These are phyloP conservation scores for Asclepias syriaca DNA, from an alignment of 257 asterid species.

Conservation along the genomic window DNA sequence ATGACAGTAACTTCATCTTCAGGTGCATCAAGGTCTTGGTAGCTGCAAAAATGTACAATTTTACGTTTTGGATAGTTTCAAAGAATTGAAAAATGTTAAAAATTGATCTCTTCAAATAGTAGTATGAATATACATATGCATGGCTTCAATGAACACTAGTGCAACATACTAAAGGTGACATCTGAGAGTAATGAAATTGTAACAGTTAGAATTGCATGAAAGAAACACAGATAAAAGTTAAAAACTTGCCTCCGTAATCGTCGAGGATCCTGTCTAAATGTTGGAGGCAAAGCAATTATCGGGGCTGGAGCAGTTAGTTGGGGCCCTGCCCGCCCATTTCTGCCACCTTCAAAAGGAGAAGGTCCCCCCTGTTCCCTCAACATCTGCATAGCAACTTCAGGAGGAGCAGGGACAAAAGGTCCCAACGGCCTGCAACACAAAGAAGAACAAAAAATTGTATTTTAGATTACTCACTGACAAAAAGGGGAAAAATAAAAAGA, in stretches of 20 bases:
- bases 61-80: conserved; percentile 13
- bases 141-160: background rate
- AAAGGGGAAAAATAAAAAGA: background rate
- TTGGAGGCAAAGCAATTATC: conserved; percentile 71
- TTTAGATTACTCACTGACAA: background rate
- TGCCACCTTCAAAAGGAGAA: conserved; percentile 78
- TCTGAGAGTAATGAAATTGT: background rate
- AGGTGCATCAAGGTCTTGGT: conserved; percentile 97
- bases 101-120: background rate
- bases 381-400: conserved; percentile 98
- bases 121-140: background rate
- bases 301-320: conserved; percentile 62
- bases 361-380: conserved; percentile 94
- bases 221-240: background rate
- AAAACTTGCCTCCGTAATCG: conserved; percentile 72
- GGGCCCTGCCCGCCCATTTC: conserved; percentile 69
- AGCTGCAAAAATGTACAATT: conserved; percentile 45
- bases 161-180: background rate
- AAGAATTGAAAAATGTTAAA: background rate
- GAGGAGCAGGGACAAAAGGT: conserved; percentile 98
- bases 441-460: background rate
- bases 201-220: background rate
- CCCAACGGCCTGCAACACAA: conserved; percentile 77
- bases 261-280: conserved; percentile 90
- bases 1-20: conserved; percentile 97